Evolutionary conservation across 2,329 filamentous ascomycete genomes (phyloP), one percentile per base, ranked within the genome.

Genomic region (Amylocarpus encephaloides): DNA sequence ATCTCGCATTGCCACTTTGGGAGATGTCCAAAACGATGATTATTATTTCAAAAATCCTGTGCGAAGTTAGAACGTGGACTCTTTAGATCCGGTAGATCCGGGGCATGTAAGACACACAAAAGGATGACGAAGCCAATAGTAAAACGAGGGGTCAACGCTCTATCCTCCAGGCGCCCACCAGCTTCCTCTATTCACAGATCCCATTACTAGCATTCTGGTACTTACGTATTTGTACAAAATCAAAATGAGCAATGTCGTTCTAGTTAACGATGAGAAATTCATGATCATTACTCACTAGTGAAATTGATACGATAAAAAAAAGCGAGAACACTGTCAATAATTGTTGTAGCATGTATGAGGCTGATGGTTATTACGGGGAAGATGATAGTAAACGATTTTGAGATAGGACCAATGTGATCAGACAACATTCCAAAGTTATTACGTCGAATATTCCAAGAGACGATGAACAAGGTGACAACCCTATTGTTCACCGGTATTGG

Each of bases 71-170:
- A 16, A 19, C 38, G 9, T 34, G n/a, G n/a, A n/a, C n/a, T n/a
- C n/a, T n/a, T n/a, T n/a, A n/a, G n/a, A n/a, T n/a, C n/a, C n/a
- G n/a, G n/a, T 45, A 19, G 13, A 11, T 13, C 16, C 6, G 19
- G 12, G 5, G 7, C 6, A 19, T 19, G 16, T 10, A 26, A 13
- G 19, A 55, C 58, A 47, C 54, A 64, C 62, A 57, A 63, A 38
- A 75, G 57, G 10, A 71, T 64, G 2, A 69, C 49, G 50, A 74
- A 74, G 1, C 66, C 72, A 11, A 75, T 65, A 1, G 67, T 67
- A 53, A 75, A 75, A 9, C 73, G 70, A 6, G 69, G 62, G 5
- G 75, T 57, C 5, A 75, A 64, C 65, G 71, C 74, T 36, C 62
- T 65, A 54, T 75, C 71, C 52, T 2, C 43, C 26, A 12, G 61